Conservation (phyloP, 495 filamentous ascomycete genomes). For the Daldinia bambusicola region DNA sequence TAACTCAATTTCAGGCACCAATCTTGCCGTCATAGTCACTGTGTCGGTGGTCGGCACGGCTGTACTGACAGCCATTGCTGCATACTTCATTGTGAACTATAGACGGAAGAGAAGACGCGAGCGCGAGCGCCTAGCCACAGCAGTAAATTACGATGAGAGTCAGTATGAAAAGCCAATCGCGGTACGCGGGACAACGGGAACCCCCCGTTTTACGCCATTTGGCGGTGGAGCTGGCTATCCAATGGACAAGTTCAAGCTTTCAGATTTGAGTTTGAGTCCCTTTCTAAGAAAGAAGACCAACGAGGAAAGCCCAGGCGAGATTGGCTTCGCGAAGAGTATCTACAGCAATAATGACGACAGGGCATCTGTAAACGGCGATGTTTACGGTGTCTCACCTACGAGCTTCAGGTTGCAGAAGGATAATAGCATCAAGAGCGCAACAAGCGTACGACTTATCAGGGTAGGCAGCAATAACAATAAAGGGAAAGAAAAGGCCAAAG, state of each 20-base stretch:
- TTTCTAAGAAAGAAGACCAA: conserved; percentile 36
- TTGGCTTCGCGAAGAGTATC: conserved; percentile 33
- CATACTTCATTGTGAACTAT: conserved; percentile 50
- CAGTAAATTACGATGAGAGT: conserved; percentile 18
- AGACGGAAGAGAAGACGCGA: conserved; percentile 40
- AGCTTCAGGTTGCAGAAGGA: conserved; percentile 44
- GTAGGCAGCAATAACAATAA: conserved; percentile 40
- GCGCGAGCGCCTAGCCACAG: conserved; percentile 20
- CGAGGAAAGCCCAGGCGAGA: conserved; percentile 23
- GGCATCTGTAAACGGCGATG: conserved; percentile 14
- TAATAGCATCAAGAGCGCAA: conserved; percentile 39
- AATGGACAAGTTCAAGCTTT: conserved; percentile 43
- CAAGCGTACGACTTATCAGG: conserved; percentile 46
- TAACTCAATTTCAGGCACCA: conserved; percentile 50
- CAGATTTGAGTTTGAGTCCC: conserved; percentile 34
- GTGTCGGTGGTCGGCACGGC: conserved; percentile 54
- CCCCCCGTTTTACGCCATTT: conserved; percentile 43
- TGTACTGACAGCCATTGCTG: conserved; percentile 49
- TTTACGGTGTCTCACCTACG: conserved; percentile 29
- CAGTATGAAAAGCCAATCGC: conserved; percentile 33
- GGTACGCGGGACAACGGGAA: conserved; percentile 33
- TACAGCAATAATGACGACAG: conserved; percentile 10
- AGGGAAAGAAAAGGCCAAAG: conserved; percentile 25
- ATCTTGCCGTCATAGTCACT: conserved; percentile 49
- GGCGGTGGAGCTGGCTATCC: conserved; percentile 36